These are phyloP conservation scores for Lepidium aucheri DNA, from an alignment of 345 rosid species.

Conservation along the genomic window DNA sequence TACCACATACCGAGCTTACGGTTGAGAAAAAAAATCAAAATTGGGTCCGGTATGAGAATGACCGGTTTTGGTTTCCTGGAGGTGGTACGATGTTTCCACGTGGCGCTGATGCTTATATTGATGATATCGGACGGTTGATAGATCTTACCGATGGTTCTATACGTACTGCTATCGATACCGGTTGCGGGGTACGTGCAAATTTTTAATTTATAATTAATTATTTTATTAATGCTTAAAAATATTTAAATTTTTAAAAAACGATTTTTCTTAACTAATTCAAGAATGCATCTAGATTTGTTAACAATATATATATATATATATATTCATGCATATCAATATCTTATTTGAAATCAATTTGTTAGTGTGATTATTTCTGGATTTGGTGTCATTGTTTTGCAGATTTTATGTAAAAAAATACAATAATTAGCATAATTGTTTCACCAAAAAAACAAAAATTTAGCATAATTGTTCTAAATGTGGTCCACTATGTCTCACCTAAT, in stretches of 20 bases:
- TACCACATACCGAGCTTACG: constrained; percentile 78
- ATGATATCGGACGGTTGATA: constrained; percentile 69
- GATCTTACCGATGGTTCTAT: constrained; percentile 76
- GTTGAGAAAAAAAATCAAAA: constrained; percentile 89
- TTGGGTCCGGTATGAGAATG: constrained; percentile 66
- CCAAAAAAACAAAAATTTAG: too few species aligned
- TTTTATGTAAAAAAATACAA: background rate
- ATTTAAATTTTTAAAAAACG: too few species aligned
- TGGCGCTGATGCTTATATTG: constrained; percentile 82
- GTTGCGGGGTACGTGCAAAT: constrained; percentile 77
- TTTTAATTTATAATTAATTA: too few species aligned
- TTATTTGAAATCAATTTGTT: background rate
- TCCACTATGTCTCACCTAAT: constrained; percentile 2
- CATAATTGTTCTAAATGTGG: constrained; percentile 2
- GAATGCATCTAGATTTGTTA: constrained; percentile 7
- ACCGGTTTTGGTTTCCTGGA: constrained; percentile 76
- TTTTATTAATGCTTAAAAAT: too few species aligned
- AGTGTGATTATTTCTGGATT: background rate
- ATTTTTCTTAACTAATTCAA: background rate
- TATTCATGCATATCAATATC: constrained; percentile 11
- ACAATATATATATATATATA: background rate
- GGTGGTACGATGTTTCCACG: constrained; percentile 95
- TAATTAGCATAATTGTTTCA: background rate
- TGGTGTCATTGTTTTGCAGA: constrained; percentile 3
- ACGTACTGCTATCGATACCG: constrained; percentile 90